A percentile compares a stretch with the other conserved stretches of the same genome.
phyloP scores from a whole-genome alignment of 345 rosid species.

The Acer saccharum region DNA sequence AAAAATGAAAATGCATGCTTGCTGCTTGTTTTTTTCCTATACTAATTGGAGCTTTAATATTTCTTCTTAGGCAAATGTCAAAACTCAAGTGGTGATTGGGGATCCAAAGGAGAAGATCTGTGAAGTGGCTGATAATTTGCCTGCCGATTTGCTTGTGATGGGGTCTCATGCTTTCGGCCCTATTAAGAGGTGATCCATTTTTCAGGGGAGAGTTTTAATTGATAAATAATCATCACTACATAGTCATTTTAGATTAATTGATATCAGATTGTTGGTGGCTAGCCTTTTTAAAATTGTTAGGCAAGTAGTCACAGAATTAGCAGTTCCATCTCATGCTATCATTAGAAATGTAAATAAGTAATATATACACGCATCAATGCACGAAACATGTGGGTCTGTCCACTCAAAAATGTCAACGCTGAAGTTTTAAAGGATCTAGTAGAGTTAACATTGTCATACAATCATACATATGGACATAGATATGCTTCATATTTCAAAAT shows the following conservation, averaged over 20 bases:
- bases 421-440: background rate
- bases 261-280: background rate
- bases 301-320: background rate
- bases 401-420: background rate
- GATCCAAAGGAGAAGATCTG: conserved; percentile 87
- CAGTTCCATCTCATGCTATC: background rate
- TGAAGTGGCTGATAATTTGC: conserved; percentile 61
- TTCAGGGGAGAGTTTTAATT: background rate
- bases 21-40: background rate
- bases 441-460: background rate
- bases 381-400: background rate
- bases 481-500: background rate
- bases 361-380: background rate
- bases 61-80: conserved; percentile 53
- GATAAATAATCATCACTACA: background rate
- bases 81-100: conserved; percentile 72
- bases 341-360: background rate
- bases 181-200: conserved; percentile 61
- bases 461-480: background rate
- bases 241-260: background rate
- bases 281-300: background rate
- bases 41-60: background rate
- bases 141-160: conserved; percentile 79
- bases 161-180: conserved; percentile 82
- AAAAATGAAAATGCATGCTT: background rate